These are phyloP conservation scores for Leccinum fibrillosum DNA, from an alignment of 768 basidiomycete species.

Conservation along the genomic window DNA sequence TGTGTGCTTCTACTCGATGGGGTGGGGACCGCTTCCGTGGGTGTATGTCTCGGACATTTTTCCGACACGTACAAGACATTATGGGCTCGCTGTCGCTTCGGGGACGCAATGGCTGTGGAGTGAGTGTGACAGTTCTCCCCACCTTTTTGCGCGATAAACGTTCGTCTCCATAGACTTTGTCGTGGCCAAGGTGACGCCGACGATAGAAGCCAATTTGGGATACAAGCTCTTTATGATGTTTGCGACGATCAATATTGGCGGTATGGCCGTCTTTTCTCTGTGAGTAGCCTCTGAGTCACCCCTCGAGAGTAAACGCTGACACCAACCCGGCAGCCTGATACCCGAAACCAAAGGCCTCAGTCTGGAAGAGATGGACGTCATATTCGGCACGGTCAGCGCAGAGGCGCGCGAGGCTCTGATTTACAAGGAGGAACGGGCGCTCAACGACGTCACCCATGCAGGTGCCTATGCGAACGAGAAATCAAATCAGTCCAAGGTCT, in stretches of 20 bases:
- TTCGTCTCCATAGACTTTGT: conserved; percentile 53
- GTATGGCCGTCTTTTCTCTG: conserved; percentile 66
- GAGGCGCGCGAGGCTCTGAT: conserved; percentile 56
- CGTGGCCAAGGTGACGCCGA: conserved; percentile 68
- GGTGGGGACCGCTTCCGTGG: conserved; percentile 71
- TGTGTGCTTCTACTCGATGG: conserved; percentile 86
- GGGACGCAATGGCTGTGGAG: conserved; percentile 84
- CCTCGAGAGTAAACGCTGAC: not conserved
- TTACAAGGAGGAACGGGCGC: conserved; percentile 38
- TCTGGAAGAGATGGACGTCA: conserved; percentile 54
- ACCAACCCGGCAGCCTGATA: conserved; percentile 38
- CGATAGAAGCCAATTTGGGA: conserved; percentile 55
- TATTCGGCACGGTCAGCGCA: conserved; percentile 55
- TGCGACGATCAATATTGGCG: conserved; percentile 68
- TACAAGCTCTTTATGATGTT: conserved; percentile 81
- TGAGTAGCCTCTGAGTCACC: conserved; percentile 27
- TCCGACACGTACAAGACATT: conserved; percentile 79
- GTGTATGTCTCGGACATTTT: conserved; percentile 83
- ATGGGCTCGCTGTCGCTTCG: conserved; percentile 71
- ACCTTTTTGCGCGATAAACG: not conserved
- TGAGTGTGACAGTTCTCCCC: conserved; percentile 31
- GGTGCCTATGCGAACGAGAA: not conserved
- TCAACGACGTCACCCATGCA: conserved; percentile 6
- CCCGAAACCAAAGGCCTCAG: conserved; percentile 61
- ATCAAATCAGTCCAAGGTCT: conserved; percentile 9